Conservation (phyloP, 441 rosid genomes). For the Monsonia emarginata region DNA sequence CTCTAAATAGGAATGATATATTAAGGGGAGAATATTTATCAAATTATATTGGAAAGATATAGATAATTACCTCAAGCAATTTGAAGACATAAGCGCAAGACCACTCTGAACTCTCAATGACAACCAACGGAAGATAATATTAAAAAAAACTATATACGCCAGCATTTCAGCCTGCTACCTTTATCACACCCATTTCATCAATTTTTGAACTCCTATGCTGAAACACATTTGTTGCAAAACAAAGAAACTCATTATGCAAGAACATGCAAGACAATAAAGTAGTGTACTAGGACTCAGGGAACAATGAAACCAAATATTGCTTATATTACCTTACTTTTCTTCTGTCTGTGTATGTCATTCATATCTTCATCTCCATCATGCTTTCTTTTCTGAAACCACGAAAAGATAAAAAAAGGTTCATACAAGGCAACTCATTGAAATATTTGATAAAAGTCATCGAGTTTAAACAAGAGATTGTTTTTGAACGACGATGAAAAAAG, state of each 20-base stretch:
- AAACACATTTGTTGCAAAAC: conserved; percentile 11
- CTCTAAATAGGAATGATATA: too few species aligned
- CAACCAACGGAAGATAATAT: conserved; percentile 29
- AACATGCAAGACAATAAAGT: neutral
- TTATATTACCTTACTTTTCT: conserved; percentile 77
- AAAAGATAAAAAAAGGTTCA: neutral
- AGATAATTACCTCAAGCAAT: conserved; percentile 31
- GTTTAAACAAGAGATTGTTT: neutral
- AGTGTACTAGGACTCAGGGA: neutral
- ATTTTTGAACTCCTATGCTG: conserved; percentile 89
- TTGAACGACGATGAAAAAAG: neutral
- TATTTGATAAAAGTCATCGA: neutral
- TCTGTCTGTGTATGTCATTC: conserved; percentile 45
- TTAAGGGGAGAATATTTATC: neutral
- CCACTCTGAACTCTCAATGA: conserved; percentile 31
- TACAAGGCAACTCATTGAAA: neutral
- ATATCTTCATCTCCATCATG: conserved; percentile 8
- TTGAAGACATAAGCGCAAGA: conserved; percentile 24
- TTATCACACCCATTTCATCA: conserved; percentile 78
- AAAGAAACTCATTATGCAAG: conserved; percentile 8
- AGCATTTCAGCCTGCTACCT: conserved; percentile 68
- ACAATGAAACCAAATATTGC: neutral
- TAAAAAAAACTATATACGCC: conserved; percentile 22
- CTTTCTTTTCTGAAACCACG: conserved; percentile 15
- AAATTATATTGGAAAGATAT: conserved; percentile 5